Base-by-base conservation (phyloP, 139 green algal genomes). In the Eudorina sp. region DNA sequence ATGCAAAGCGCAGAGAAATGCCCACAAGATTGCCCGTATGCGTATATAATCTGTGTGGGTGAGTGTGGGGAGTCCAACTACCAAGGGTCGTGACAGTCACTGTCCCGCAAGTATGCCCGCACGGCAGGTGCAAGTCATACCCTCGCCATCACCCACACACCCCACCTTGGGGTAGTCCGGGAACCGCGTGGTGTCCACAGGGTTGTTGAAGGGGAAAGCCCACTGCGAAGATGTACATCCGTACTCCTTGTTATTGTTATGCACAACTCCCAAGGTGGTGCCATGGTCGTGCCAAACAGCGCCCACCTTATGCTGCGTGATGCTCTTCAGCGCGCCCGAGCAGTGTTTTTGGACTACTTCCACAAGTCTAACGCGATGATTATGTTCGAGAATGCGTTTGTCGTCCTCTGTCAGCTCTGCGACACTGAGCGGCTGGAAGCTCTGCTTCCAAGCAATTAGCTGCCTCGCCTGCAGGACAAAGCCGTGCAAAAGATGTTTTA, bases 191-290 rank as follows among this genome's bases (percentile, higher is more conserved):
- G 89, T 88, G 85, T 99, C 96, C 53, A 99, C 97, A 2, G 97
- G 96, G 0, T 60, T 89, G 77, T 95, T 95, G 92, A 99, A 99
- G 6, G 95, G 94, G 84, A 91, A 98, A 8, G 96, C 94, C 91
- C 92, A 99, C 94, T 96, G 94, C 87, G 89, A 14, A 36, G 38
- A 87, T n/a, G n/a, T n/a, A n/a, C n/a, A n/a, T n/a, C n/a, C n/a
- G n/a, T n/a, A n/a, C n/a, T n/a, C n/a, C n/a, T n/a, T n/a, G n/a
- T n/a, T n/a, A n/a, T n/a, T n/a, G n/a, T n/a, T n/a, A n/a, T n/a
- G n/a, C n/a, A n/a, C n/a, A n/a, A n/a, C n/a, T n/a, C n/a, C n/a
- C n/a, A n/a, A n/a, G n/a, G n/a, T n/a, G n/a, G n/a, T n/a, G n/a
- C n/a, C n/a, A n/a, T n/a, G n/a, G n/a, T n/a, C n/a, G n/a, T n/a